Conservation (phyloP, 2,329 filamentous ascomycete species). For the Aureobasidium vineae region DNA sequence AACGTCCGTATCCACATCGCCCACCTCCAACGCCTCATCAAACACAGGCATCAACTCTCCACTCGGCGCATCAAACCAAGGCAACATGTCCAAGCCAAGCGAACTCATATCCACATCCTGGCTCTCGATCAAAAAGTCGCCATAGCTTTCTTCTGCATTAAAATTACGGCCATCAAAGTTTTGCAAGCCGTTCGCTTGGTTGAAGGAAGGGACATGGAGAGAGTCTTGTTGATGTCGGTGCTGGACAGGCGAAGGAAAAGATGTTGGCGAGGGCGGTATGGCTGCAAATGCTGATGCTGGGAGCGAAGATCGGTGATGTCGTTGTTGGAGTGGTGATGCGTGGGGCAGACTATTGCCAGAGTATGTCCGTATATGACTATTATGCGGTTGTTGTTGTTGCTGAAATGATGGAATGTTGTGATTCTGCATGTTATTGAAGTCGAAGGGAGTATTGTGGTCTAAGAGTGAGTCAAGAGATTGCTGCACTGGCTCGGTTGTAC, state of each 20-base stretch:
- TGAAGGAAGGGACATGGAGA: background rate
- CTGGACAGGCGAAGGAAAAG: background rate
- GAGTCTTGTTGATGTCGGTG: background rate
- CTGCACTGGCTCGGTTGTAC: conserved; percentile 30
- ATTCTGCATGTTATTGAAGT: conserved; percentile 16
- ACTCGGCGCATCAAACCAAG: conserved; percentile 60
- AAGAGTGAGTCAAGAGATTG: conserved; percentile 30
- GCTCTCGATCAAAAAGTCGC: conserved; percentile 68
- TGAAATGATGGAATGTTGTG: background rate
- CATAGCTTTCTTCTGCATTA: conserved; percentile 35
- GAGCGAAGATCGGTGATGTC: conserved; percentile 8
- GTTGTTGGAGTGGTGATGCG: background rate
- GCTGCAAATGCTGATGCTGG: conserved; percentile 1
- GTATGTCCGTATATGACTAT: conserved; percentile 20
- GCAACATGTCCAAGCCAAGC: conserved; percentile 67
- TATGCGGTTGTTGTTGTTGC: background rate
- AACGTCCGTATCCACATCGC: background rate
- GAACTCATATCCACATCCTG: conserved; percentile 74
- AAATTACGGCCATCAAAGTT: background rate
- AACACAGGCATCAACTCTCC: conserved; percentile 14
- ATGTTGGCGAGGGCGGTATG: background rate
- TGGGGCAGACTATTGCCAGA: conserved; percentile 14
- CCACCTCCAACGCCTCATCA: background rate
- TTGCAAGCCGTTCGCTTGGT: background rate
- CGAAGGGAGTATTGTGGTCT: conserved; percentile 21